phyloP scores from a whole-genome alignment of 1,139 yeast species.

The Saccharomycopsis hybrid region DNA sequence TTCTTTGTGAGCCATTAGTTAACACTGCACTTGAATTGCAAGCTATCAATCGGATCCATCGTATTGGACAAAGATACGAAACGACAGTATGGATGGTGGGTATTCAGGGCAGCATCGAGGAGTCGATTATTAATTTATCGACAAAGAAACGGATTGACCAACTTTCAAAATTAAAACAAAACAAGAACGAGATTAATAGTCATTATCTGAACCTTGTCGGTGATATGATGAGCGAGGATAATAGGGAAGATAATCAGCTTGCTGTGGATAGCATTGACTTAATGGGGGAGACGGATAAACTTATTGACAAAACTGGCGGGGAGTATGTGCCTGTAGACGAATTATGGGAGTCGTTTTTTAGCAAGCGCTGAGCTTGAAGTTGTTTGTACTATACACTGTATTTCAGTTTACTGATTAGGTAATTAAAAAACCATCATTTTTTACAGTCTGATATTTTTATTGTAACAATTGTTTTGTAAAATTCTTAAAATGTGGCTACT shows the following conservation, averaged over 20 bases:
- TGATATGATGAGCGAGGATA: not conserved
- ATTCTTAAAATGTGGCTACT: no score
- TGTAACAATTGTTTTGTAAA: no score
- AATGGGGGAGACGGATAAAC: conserved; percentile 32
- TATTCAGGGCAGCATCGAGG: conserved; percentile 82
- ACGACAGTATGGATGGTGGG: conserved; percentile 93
- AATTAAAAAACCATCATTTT: no score
- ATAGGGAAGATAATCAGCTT: conserved; percentile 28
- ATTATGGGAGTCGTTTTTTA: conserved; percentile 55
- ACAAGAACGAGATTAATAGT: conserved; percentile 1
- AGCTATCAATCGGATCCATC: conserved; percentile 84
- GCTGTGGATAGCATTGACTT: conserved; percentile 35
- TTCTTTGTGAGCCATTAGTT: conserved; percentile 83
- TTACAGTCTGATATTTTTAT: no score
- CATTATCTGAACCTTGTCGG: conserved; percentile 5
- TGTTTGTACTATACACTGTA: no score
- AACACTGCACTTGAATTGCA: conserved; percentile 83
- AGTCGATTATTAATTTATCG: conserved; percentile 61
- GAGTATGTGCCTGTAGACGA: conserved; percentile 51
- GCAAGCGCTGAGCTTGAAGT: no score
- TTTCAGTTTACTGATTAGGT: no score
- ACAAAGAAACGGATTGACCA: conserved; percentile 44
- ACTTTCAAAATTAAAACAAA: conserved; percentile 23
- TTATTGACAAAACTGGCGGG: conserved; percentile 45
- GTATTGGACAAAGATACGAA: conserved; percentile 78